Evolutionary conservation across 495 filamentous ascomycete species (phyloP).

Genomic region (Xylaria scruposa): DNA sequence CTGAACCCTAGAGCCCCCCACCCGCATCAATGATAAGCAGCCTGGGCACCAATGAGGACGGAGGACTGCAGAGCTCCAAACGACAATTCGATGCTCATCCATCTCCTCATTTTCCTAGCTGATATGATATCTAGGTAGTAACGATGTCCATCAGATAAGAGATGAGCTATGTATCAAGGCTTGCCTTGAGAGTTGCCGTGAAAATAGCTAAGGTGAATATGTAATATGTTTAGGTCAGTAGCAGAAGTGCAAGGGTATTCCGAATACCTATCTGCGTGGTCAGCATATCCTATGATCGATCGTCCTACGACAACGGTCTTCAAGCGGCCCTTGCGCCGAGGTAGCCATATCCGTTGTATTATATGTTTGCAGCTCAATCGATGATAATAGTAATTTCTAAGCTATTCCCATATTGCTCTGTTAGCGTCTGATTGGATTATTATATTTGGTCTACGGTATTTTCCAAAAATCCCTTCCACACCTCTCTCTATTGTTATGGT

Average conservation of each 20-base stretch:
- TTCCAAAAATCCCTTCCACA: neutral
- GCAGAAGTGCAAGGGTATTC: constrained; percentile 4
- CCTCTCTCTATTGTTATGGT: neutral
- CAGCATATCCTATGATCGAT: neutral
- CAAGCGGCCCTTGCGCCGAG: constrained; percentile 8
- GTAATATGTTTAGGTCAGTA: neutral
- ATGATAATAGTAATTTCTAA: too few relatives aligned
- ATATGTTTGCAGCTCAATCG: neutral
- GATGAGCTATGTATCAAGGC: neutral
- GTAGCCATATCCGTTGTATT: neutral
- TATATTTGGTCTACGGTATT: neutral
- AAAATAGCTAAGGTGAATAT: neutral
- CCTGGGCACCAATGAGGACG: constrained; percentile 17
- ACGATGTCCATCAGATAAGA: constrained; percentile 9
- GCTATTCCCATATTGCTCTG: neutral
- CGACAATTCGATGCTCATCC: constrained; percentile 1
- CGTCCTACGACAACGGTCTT: neutral
- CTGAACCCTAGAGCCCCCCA: constrained; percentile 5
- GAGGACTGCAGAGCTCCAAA: neutral
- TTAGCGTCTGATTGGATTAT: neutral
- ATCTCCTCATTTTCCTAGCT: neutral
- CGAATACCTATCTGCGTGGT: neutral
- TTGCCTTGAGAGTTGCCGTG: neutral
- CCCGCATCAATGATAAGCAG: constrained; percentile 20
- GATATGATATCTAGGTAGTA: neutral